A percentile compares a stretch with the other conserved stretches of the same genome.
phyloP scores from a whole-genome alignment of 257 asterid genomes.

The Eucommia ulmoides region DNA sequence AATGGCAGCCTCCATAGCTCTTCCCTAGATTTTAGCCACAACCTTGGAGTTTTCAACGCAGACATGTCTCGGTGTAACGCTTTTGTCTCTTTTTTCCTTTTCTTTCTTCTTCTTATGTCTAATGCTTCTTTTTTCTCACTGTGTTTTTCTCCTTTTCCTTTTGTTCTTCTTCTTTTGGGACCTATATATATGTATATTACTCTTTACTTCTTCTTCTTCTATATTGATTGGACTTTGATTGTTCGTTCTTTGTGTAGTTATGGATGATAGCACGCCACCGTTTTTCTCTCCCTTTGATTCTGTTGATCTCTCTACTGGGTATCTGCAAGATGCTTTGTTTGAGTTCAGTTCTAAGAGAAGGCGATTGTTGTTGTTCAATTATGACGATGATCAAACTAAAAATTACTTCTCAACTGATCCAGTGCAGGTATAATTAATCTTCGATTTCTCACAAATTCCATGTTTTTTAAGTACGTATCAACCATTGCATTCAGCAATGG shows the following conservation, averaged over 20 bases:
- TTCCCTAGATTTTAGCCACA: slow-evolving; percentile 30
- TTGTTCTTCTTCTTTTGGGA: too few species aligned
- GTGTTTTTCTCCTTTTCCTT: background rate
- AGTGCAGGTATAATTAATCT: slow-evolving; percentile 4
- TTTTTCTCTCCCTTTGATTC: slow-evolving; percentile 20
- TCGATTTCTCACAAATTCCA: too few species aligned
- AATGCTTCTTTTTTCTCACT: background rate
- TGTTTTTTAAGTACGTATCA: too few species aligned
- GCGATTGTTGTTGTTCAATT: slow-evolving; percentile 25
- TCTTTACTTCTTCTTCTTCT: too few species aligned
- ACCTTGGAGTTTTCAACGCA: slow-evolving; percentile 62
- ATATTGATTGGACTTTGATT: too few species aligned
- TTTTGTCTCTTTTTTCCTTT: background rate
- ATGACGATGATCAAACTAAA: slow-evolving; percentile 7
- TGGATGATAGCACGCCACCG: slow-evolving; percentile 27
- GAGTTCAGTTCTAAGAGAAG: slow-evolving; percentile 65
- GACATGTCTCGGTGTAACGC: slow-evolving; percentile 33
- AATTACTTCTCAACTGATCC: too few species aligned
- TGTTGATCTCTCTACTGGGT: slow-evolving; percentile 51
- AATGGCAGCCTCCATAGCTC: slow-evolving; percentile 17
- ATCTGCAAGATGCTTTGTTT: slow-evolving; percentile 79
- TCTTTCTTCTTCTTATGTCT: background rate
- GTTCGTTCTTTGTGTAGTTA: slow-evolving; percentile 13
- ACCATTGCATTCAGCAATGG: too few species aligned
- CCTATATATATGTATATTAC: too few species aligned